phyloP scores from a whole-genome alignment of 805 yeast genomes.

The Candida vartiovaarae region DNA sequence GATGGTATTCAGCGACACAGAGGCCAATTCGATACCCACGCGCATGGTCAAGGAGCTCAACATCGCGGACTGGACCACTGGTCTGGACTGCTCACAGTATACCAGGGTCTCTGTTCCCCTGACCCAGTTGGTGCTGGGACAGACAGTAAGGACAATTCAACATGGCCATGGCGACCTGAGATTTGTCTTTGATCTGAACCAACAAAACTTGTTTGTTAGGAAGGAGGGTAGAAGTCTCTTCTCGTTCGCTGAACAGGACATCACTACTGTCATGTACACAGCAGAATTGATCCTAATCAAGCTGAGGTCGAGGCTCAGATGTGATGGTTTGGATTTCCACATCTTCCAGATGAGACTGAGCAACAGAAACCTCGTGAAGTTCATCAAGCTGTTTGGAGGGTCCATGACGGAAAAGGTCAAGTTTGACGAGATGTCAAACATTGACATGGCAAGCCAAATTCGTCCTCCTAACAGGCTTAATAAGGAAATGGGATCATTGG shows the following conservation, averaged over 20 bases:
- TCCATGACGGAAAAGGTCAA: too few species aligned
- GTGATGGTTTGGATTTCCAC: neutral
- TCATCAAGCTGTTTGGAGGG: neutral
- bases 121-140: constrained; percentile 1
- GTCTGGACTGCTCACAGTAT: neutral
- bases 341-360: neutral
- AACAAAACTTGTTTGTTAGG: neutral
- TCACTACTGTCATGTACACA: neutral
- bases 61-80: neutral
- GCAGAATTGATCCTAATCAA: neutral
- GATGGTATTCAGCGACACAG: constrained; percentile 7
- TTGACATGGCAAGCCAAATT: neutral
- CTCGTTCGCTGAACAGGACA: neutral
- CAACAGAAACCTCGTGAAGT: neutral
- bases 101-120: constrained; percentile 1
- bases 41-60: neutral
- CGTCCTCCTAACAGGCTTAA: neutral
- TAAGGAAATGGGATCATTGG: too few species aligned
- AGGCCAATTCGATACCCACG: constrained; percentile 5
- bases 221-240: neutral
- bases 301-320: neutral
- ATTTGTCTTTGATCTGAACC: neutral
- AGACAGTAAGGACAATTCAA: neutral
- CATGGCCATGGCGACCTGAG: constrained; percentile 1
- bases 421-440: neutral